Base-by-base conservation (phyloP, 805 yeast genomes). In the Zygosaccharomyces rouxii region DNA sequence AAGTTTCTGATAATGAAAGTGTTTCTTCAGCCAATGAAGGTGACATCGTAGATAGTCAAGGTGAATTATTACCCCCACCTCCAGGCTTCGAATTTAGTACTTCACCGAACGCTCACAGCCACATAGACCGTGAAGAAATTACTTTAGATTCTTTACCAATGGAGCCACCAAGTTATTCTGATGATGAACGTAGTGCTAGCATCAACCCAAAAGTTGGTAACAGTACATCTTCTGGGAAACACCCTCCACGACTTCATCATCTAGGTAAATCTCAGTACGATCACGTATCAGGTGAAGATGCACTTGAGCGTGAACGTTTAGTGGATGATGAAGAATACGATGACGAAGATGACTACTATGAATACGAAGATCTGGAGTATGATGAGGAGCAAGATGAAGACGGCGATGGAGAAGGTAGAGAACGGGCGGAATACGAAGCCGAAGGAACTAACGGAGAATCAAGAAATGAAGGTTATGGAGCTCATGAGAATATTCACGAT, bases 81-180 rank as follows among this genome's bases (percentile, higher is more conserved):
- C 71, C 71, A 7, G 68, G 68, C 6, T 68, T 68, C 38, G 71
- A 67, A 41, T 68, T 56, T 44, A 63, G 67, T 30, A 57, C 63
- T 5, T 60, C 65, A 2, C 64, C 63, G 3, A 48, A 43, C 11
- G 43, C 46, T 18, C 38, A 19, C 10, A 38, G 39, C 10, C 14
- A 30, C n/a, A 6, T 44, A 4, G 35, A 23, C 14, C 52, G 51
- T 22, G 74, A 71, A 48, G 62, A 64, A 25, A 66, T 67, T 33
- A 64, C 66, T 7, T 44, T 71, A 46, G 55, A 63, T 38, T 58
- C 68, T 7, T 54, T 69, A 30, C 67, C 73, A 2, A 62, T 67
- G 13, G 67, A 68, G 11, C 75, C 75, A 2, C 75, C 75, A 6
- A 58, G 53, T 7, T 71, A 71, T 51, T 60, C 66, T n/a, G 63